Base-by-base conservation (phyloP, 2,329 filamentous ascomycete genomes). In the Penicillium sp. region DNA sequence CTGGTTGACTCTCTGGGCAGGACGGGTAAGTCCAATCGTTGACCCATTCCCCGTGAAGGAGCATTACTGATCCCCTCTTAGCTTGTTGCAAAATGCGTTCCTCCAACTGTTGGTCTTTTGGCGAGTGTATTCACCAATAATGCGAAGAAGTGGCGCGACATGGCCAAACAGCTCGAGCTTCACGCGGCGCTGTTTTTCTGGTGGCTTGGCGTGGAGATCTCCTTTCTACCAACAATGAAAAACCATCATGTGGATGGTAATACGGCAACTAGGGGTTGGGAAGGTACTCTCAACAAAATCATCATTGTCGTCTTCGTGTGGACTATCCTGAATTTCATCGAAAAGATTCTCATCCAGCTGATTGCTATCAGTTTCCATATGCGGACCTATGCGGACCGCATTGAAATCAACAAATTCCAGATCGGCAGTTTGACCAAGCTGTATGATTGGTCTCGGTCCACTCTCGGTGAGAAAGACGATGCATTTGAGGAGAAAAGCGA, bases 341-440 rank as follows among this genome's bases (percentile, higher is more conserved):
- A 97, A 74, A 97, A 97, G 79, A 89, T 97, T 58, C 83, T 96
- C 63, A 96, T 97, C 53, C 92, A 97, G 69, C 87, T 96, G 76
- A 96, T 97, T 64, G 92, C 93, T 32, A 92, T 92, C 56, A 92
- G 89, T 59, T 97, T 97, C 74, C 93, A 97, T 72, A 80, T 90
- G 56, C 85, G 93, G 43, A 97, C 93, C 0, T 97, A 97, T 68
- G 87, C 90, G 24, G 90, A 93, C 65, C 82, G 93, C 16, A 97
- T 97, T 66, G 90, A 94, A 59, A 82, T 93, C 72, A 96, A 96
- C 79, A 96, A 96, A 71, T 91, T 92, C 61, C 89, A 95, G 68
- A 92, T 96, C 56, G 85, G 81, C 11, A 85, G 82, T 63, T 71
- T 88, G 63, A 80, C 81, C 7, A 88, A 88, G 70, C 72, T 89